Conservation (phyloP, 2,329 filamentous ascomycete species). For the Zarea fungicola region DNA sequence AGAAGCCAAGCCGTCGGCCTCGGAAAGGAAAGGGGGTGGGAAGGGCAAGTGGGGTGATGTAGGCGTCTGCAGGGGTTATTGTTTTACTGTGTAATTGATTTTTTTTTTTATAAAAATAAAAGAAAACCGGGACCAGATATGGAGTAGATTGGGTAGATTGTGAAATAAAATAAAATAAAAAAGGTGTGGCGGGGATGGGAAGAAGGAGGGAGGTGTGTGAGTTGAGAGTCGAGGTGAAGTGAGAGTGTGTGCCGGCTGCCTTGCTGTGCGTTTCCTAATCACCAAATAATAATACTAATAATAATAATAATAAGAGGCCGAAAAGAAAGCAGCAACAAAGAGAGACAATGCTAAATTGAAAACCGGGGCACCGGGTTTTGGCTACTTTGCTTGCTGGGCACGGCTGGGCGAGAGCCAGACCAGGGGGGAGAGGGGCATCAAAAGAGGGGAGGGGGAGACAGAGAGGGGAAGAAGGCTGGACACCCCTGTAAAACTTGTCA, state of each 20-base stretch:
- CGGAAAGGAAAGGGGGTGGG: neutral
- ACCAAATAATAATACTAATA: too few relatives aligned
- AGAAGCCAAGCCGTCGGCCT: conserved; percentile 3
- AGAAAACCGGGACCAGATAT: too few relatives aligned
- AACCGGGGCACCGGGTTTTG: neutral
- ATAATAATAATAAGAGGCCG: too few relatives aligned
- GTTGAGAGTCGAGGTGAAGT: neutral
- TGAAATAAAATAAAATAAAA: conserved; percentile 1
- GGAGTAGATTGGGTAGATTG: too few relatives aligned
- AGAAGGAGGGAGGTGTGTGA: neutral
- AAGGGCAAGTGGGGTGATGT: neutral
- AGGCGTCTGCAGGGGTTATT: neutral
- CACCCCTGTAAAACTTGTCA: too few relatives aligned
- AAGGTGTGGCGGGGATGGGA: neutral
- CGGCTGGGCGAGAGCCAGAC: neutral
- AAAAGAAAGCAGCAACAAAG: neutral
- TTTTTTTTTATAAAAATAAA: neutral
- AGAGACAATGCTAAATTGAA: conserved; percentile 1
- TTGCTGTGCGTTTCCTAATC: too few relatives aligned
- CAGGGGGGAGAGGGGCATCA: neutral
- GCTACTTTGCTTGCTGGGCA: neutral
- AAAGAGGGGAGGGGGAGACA: neutral
- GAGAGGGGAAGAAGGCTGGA: neutral
- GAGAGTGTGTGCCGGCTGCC: too few relatives aligned
- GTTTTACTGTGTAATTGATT: neutral